Conservation (phyloP, 2,329 filamentous ascomycete species). For the Xylogone sp. region DNA sequence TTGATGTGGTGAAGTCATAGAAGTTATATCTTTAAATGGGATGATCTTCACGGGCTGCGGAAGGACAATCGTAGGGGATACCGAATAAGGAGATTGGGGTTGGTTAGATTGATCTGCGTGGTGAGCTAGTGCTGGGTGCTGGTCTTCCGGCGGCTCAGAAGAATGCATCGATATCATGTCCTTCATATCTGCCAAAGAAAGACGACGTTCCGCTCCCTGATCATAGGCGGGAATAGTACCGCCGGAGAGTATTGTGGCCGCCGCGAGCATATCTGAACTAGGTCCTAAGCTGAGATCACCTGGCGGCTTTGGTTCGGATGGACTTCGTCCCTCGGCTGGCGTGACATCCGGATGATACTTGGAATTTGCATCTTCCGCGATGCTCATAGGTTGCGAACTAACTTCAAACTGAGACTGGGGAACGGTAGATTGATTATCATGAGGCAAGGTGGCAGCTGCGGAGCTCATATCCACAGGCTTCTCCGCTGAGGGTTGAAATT, state of each 20-base stretch:
- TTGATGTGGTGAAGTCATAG: constrained; percentile 59
- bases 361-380: background rate
- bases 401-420: background rate
- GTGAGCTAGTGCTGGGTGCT: constrained; percentile 31
- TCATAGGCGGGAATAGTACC: constrained; percentile 1
- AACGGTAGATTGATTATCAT: background rate
- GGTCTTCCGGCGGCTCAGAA: constrained; percentile 33
- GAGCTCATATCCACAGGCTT: too few species aligned
- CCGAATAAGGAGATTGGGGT: constrained; percentile 1
- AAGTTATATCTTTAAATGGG: constrained; percentile 72
- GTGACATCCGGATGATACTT: background rate
- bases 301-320: background rate
- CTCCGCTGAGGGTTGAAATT: background rate
- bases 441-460: background rate
- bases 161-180: constrained; percentile 28
- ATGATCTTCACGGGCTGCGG: constrained; percentile 12
- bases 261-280: background rate
- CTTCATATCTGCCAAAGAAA: constrained; percentile 44
- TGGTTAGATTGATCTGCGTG: constrained; percentile 10
- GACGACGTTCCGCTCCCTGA: constrained; percentile 13
- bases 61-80: background rate
- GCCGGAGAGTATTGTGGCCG: constrained; percentile 7
- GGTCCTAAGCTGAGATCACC: background rate
- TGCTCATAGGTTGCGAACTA: background rate
- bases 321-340: background rate